Base-by-base conservation (phyloP, 768 basidiomycete species). In the Psilocybe azurescens region DNA sequence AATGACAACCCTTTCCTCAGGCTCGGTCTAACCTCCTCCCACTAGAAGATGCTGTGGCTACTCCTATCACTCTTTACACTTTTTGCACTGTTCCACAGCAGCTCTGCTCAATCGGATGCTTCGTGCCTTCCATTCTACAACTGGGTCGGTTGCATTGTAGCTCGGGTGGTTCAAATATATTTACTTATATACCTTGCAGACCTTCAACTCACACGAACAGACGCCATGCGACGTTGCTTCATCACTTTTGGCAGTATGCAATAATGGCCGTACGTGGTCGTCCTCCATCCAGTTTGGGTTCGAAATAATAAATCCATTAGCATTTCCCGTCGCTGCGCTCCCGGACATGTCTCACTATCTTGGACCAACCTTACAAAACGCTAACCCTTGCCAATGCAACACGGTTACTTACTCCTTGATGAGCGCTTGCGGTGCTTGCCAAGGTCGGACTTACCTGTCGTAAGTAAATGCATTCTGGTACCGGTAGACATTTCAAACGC, bases 381-480 rank as follows among this genome's bases (percentile, higher is more conserved):
- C 78, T 18, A 81, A 78, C 58, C 57, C 68, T 4, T 88, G 87
- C 62, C 78, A 81, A 65, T 88, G 87, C 66, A 88, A 77, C 67
- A 80, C 85, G 6, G 81, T 87, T 30, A 79, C 80, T 3, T 89
- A 88, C 64, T 83, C 80, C 11, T 62, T 84, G 28, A 75, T 88
- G 64, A 83, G 81, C 59, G 87, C 87, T 11, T 89, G 87, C 71
- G 84, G 79, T 24, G 69, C 78, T 38, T 89, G 87, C 68, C 87
- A 89, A 68, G 79, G 78, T 36, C 71, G 74, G 30, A 74, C 72
- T 2, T 78, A 74, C 62, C 61, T 80, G 28, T 62, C 66, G 68
- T 70, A 51, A 18, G 66, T 53, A 20, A 58, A 32, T 38, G 10
- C 18, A 44, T 44, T 44, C 14, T 44, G 10, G 7, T 14, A 39